A percentile compares a stretch with the other conserved stretches of the same genome.
Conservation (phyloP, 306 rosid genomes). For the Prunus mongolica region DNA sequence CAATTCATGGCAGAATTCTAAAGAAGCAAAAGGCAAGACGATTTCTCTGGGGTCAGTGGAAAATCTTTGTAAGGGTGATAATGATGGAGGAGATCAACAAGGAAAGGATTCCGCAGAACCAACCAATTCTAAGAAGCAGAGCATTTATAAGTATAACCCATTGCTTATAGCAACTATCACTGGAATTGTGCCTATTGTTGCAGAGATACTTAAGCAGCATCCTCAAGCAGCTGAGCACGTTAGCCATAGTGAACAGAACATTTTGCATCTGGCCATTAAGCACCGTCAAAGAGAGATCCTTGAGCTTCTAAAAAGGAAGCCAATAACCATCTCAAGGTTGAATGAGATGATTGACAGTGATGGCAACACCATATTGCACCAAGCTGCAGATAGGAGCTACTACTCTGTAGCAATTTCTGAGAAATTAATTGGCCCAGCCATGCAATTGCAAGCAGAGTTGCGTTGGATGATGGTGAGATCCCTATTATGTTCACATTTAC, state of each 20-base stretch:
- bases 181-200: not conserved
- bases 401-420: not conserved
- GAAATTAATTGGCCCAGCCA: not conserved
- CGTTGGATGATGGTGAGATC: not conserved
- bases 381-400: not conserved
- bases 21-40: not conserved
- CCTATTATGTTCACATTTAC: not conserved
- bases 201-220: not conserved
- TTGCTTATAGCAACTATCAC: not conserved
- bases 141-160: not conserved
- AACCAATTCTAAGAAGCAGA: not conserved
- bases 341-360: not conserved
- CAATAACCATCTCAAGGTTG: not conserved
- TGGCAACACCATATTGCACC: slow-evolving; percentile 5
- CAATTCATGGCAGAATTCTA: not conserved
- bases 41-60: not conserved
- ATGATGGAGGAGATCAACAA: not conserved
- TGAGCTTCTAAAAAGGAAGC: not conserved
- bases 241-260: not conserved
- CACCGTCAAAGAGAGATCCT: not conserved
- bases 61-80: not conserved
- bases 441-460: not conserved
- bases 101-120: not conserved
- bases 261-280: slow-evolving; percentile 4
- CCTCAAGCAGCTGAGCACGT: not conserved